phyloP scores from a whole-genome alignment of 163 green algal genomes.

The Trebouxiophyceae sp. region DNA sequence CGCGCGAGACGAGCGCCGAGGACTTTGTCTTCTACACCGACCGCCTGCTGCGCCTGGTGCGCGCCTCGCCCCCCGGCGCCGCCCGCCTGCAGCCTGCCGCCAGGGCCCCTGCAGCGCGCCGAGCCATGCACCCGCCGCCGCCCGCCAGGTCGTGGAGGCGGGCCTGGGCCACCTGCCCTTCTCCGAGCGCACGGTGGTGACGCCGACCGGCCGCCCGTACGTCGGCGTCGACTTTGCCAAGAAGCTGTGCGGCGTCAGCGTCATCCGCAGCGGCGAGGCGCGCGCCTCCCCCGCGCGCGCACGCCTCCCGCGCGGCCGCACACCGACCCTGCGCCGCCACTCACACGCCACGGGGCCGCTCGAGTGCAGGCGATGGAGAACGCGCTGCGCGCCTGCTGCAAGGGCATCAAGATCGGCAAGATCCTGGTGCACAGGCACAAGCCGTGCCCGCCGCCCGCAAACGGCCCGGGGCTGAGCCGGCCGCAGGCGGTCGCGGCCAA shows the following conservation, averaged over 20 bases:
- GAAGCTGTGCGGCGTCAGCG: conserved; percentile 88
- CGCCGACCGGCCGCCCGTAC: conserved; percentile 79
- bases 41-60: conserved; percentile 78
- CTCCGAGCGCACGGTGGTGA: conserved; percentile 76
- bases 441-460: neutral
- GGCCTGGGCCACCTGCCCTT: conserved; percentile 93
- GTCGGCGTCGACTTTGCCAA: conserved; percentile 93
- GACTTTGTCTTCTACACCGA: conserved; percentile 98
- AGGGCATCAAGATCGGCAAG: conserved; percentile 97
- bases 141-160: conserved; percentile 86
- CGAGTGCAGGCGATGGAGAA: conserved; percentile 99
- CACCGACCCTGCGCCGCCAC: too few species aligned
- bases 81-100: too few species aligned
- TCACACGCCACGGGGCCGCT: too few species aligned
- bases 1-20: conserved; percentile 61
- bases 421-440: conserved; percentile 73
- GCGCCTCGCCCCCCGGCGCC: neutral
- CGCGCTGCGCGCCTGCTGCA: conserved; percentile 91
- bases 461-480: neutral
- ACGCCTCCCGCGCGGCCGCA: too few species aligned
- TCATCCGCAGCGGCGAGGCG: conserved; percentile 87
- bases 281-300: too few species aligned
- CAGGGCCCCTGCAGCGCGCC: neutral
- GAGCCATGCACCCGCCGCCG: neutral
- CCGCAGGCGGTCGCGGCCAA: neutral